Conservation (phyloP, 345 rosid species). For the Brassica cretica region DNA sequence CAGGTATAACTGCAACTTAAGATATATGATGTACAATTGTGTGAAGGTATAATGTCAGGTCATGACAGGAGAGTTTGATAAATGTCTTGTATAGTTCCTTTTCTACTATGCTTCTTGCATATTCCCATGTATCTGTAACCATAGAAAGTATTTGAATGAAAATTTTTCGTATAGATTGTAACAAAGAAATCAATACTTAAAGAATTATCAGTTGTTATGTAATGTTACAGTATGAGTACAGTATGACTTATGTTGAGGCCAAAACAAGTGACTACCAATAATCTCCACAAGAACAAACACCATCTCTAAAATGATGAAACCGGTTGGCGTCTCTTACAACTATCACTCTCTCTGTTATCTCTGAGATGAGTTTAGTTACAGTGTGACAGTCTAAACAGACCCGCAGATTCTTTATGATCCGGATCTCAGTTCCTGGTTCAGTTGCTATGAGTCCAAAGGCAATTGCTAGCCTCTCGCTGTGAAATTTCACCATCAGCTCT, state of each 20-base stretch:
- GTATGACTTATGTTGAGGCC: background rate
- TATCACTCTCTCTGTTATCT: conserved; percentile 63
- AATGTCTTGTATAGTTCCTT: conserved; percentile 24
- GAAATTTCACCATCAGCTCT: conserved; percentile 66
- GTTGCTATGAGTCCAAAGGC: conserved; percentile 74
- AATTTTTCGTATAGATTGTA: background rate
- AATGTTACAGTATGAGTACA: conserved; percentile 30
- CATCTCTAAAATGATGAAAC: conserved; percentile 77
- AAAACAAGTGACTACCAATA: conserved; percentile 52
- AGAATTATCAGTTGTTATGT: conserved; percentile 18
- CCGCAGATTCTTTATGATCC: conserved; percentile 74
- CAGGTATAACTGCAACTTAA: conserved; percentile 18
- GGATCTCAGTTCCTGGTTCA: conserved; percentile 65
- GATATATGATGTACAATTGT: conserved; percentile 20
- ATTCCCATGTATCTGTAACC: conserved; percentile 22
- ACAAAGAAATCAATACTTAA: conserved; percentile 13
- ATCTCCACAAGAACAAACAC: conserved; percentile 79
- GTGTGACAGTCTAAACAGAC: conserved; percentile 81
- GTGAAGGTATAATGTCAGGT: background rate
- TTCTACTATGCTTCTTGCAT: conserved; percentile 17
- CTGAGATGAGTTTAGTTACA: conserved; percentile 71
- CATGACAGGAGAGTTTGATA: conserved; percentile 11
- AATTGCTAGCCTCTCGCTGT: conserved; percentile 83
- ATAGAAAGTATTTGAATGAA: conserved; percentile 14
- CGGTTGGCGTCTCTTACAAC: conserved; percentile 81